Percentiles rank a stretch among this genome's conserved stretches.
Evolutionary conservation across 2,329 filamentous ascomycete genomes (phyloP).

Genomic region (Pyricularia grisea): DNA sequence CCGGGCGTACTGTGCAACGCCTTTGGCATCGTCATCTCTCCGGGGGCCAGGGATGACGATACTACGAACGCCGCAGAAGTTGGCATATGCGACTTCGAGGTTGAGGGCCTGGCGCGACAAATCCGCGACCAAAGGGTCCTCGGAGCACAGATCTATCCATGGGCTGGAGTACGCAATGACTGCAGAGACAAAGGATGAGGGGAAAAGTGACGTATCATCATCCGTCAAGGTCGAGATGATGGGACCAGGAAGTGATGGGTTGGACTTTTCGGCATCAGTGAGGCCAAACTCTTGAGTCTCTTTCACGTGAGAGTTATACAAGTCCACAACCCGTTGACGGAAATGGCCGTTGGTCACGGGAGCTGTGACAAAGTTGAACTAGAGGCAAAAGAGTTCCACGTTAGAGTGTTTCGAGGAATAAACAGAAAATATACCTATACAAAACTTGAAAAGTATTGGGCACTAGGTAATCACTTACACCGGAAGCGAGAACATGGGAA

Average conservation of each 20-base stretch:
- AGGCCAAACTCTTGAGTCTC: slow-evolving; percentile 23
- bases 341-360: slow-evolving; percentile 71
- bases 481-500: slow-evolving; percentile 56
- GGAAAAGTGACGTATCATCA: slow-evolving; percentile 67
- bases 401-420: slow-evolving; percentile 1
- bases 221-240: slow-evolving; percentile 63
- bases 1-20: slow-evolving; percentile 69
- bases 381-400: slow-evolving; percentile 1
- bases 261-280: slow-evolving; percentile 27
- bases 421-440: background rate
- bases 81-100: slow-evolving; percentile 87
- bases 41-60: slow-evolving; percentile 74
- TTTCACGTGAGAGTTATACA: slow-evolving; percentile 48
- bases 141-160: slow-evolving; percentile 85
- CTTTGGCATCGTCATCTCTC: slow-evolving; percentile 36
- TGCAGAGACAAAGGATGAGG: slow-evolving; percentile 59
- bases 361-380: slow-evolving; percentile 74
- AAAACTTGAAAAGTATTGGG: background rate
- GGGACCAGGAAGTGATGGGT: slow-evolving; percentile 41
- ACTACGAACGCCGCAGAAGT: slow-evolving; percentile 83
- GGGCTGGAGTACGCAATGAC: slow-evolving; percentile 73
- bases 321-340: slow-evolving; percentile 54
- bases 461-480: slow-evolving; percentile 39
- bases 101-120: slow-evolving; percentile 85
- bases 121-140: slow-evolving; percentile 73